These are phyloP conservation scores for Aegilops speltoides DNA, from an alignment of 176 grass and related monocot genomes.

Conservation along the genomic window DNA sequence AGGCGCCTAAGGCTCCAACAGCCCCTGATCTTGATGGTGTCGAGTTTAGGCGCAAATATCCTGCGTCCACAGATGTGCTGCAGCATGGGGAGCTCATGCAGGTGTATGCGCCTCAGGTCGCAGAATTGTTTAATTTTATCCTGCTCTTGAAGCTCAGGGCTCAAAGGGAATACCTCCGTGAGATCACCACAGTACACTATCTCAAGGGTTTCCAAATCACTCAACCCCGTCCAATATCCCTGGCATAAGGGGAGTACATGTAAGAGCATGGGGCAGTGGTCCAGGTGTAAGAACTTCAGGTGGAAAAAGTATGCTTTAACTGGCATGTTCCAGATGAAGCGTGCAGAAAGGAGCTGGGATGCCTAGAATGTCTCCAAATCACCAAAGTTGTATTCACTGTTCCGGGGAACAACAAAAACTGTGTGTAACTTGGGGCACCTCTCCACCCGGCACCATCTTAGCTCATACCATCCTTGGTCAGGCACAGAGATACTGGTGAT, in stretches of 20 bases:
- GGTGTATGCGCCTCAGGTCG: background rate
- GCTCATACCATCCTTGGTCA: accelerated
- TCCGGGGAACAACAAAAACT: background rate
- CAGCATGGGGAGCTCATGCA: constrained; percentile 24
- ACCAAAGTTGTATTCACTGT: too few relatives aligned
- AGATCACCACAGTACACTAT: background rate
- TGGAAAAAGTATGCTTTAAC: too few relatives aligned
- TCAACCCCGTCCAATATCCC: too few relatives aligned
- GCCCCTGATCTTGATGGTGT: constrained; percentile 12
- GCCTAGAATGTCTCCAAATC: too few relatives aligned
- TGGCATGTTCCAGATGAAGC: too few relatives aligned
- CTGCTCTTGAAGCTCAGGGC: background rate
- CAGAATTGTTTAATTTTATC: background rate
- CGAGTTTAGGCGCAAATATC: background rate
- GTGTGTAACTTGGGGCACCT: background rate
- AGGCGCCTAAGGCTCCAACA: constrained; percentile 15
- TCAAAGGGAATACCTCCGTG: background rate
- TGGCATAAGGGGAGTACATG: too few relatives aligned
- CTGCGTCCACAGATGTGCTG: background rate
- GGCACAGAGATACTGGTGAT: background rate
- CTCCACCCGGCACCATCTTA: background rate
- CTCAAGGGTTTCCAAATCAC: background rate
- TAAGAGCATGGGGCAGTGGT: too few relatives aligned
- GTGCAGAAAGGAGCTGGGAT: too few relatives aligned
- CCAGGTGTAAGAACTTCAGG: too few relatives aligned